phyloP scores from a whole-genome alignment of 2,329 filamentous ascomycete species.

The Neoarthrinium moseri region DNA sequence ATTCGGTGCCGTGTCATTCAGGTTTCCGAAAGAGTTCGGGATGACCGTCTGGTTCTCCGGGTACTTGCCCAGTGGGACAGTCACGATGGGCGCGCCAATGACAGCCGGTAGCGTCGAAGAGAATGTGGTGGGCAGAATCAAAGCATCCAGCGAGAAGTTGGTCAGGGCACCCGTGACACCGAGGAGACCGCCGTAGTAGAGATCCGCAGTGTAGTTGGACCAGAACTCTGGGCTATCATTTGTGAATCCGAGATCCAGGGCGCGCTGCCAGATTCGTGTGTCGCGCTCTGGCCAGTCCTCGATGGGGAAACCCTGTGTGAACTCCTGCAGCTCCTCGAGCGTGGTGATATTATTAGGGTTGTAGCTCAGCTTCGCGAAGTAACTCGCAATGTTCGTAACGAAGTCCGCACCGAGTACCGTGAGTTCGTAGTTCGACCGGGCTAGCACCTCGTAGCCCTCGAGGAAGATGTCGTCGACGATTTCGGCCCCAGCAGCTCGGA shows the following conservation, averaged over 20 bases:
- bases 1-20: conserved; percentile 52
- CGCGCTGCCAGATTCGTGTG: conserved; percentile 53
- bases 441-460: conserved; percentile 46
- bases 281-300: conserved; percentile 64
- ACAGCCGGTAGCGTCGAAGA: conserved; percentile 50
- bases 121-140: conserved; percentile 57
- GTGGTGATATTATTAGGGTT: conserved; percentile 57
- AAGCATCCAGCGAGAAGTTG: conserved; percentile 56
- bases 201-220: conserved; percentile 50
- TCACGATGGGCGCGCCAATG: conserved; percentile 59
- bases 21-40: conserved; percentile 41
- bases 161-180: conserved; percentile 60
- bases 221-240: conserved; percentile 59
- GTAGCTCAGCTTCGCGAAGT: conserved; percentile 52
- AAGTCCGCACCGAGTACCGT: conserved; percentile 60
- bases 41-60: conserved; percentile 44
- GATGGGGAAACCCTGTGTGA: conserved; percentile 49
- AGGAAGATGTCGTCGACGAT: conserved; percentile 62
- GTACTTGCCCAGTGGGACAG: conserved; percentile 58
- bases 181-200: conserved; percentile 54
- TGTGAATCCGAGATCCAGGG: conserved; percentile 48
- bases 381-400: conserved; percentile 51
- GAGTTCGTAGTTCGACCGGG: conserved; percentile 25
- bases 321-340: conserved; percentile 50
- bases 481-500: conserved; percentile 55